Percentiles rank a stretch among this genome's conserved stretches.
Evolutionary conservation across 2,329 filamentous ascomycete species (phyloP).

Genomic region (Stromatinia cepivora): DNA sequence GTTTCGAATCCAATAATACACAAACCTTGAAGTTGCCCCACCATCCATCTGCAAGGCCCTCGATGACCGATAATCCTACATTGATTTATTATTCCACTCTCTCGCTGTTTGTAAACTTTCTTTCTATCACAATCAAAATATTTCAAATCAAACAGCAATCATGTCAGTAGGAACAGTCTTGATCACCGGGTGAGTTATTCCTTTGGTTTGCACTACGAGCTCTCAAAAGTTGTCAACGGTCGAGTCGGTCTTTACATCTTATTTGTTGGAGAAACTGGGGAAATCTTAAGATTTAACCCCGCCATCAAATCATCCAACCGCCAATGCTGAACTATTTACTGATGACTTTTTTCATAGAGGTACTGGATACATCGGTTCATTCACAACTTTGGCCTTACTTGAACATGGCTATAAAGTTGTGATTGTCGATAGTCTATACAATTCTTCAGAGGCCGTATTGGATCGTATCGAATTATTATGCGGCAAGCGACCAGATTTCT

Average conservation of each 20-base stretch:
- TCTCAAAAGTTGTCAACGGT: not conserved
- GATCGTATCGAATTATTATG: constrained; percentile 94
- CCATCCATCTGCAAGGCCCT: constrained; percentile 2
- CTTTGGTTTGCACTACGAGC: not conserved
- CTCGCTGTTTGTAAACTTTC: not conserved
- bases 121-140: not conserved
- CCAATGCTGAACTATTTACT: constrained; percentile 25
- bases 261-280: constrained; percentile 15
- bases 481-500: constrained; percentile 83
- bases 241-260: not conserved
- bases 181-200: constrained; percentile 75
- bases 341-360: constrained; percentile 55
- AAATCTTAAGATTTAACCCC: constrained; percentile 22
- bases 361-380: constrained; percentile 98
- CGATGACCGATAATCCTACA: not conserved
- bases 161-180: constrained; percentile 88
- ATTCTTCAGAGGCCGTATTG: constrained; percentile 86
- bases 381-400: constrained; percentile 89
- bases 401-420: constrained; percentile 95
- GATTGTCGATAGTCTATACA: constrained; percentile 95
- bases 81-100: constrained; percentile 4
- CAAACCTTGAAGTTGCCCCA: not conserved
- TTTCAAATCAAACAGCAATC: constrained; percentile 32
- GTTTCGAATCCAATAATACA: not conserved
- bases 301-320: constrained; percentile 20